Conservation (phyloP, 73 alveolate species). For the Halteria grandinella region DNA sequence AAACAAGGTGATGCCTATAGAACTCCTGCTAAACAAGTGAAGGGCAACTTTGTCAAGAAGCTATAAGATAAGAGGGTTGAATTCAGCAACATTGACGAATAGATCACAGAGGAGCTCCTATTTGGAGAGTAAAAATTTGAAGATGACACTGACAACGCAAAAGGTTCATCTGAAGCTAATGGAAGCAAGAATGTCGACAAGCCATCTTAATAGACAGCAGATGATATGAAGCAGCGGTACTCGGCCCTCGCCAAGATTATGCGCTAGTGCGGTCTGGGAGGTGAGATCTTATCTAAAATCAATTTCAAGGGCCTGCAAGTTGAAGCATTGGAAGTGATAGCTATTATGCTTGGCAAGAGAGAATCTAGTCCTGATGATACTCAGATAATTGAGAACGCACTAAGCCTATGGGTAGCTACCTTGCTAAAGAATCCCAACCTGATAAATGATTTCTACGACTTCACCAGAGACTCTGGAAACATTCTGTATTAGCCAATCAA, state of each 20-base stretch:
- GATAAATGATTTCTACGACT: conserved; percentile 25
- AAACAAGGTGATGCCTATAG: not conserved
- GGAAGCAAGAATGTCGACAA: not conserved
- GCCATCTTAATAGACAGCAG: not conserved
- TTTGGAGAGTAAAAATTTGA: too few species aligned
- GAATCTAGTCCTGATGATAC: conserved; percentile 44
- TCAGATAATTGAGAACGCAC: conserved; percentile 19
- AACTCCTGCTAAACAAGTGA: conserved; percentile 7
- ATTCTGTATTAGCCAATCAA: conserved; percentile 12
- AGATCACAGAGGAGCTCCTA: not conserved
- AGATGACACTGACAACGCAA: not conserved
- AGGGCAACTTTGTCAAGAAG: not conserved
- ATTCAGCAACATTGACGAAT: conserved; percentile 1
- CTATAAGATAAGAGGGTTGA: not conserved
- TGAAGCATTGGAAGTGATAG: conserved; percentile 43
- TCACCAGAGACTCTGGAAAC: conserved; percentile 6
- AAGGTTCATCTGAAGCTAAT: not conserved
- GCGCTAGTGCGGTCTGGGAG: conserved; percentile 40
- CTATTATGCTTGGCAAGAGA: conserved; percentile 23
- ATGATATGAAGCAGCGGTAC: conserved; percentile 28
- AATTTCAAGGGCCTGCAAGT: conserved; percentile 45
- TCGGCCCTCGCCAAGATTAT: conserved; percentile 26
- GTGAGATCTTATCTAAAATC: conserved; percentile 15
- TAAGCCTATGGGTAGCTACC: conserved; percentile 50
- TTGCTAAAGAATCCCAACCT: conserved; percentile 13